Evolutionary conservation across 2,329 filamentous ascomycete species (phyloP).

Genomic region (Tolypocladium nubicola): DNA sequence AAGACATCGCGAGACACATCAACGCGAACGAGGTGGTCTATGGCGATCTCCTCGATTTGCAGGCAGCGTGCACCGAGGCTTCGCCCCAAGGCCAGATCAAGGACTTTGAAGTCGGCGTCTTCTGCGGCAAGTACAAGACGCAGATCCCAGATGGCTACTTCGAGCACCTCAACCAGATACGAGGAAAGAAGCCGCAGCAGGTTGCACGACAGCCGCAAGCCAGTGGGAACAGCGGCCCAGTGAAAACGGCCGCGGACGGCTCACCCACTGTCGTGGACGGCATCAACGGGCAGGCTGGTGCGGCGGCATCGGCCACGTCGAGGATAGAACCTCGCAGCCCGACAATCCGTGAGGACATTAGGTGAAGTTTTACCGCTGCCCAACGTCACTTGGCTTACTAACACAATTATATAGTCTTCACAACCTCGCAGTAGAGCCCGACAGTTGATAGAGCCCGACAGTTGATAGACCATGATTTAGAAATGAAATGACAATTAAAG

Average conservation of each 20-base stretch:
- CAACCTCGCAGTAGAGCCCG: neutral
- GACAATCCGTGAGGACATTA: neutral
- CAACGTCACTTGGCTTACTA: neutral
- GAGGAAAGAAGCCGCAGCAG: constrained; percentile 46
- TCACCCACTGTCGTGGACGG: neutral
- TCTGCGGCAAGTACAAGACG: constrained; percentile 80
- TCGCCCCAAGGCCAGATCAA: constrained; percentile 42
- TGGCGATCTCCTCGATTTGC: constrained; percentile 60
- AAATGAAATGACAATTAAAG: neutral
- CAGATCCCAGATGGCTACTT: constrained; percentile 73
- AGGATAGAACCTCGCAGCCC: neutral
- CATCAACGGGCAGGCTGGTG: neutral
- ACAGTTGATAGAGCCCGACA: neutral
- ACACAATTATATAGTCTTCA: neutral
- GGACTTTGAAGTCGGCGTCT: constrained; percentile 84
- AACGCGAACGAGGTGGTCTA: constrained; percentile 15
- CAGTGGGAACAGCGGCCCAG: neutral
- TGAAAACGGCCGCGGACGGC: neutral
- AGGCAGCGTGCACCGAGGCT: constrained; percentile 64
- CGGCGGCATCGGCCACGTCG: neutral
- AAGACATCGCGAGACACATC: constrained; percentile 22
- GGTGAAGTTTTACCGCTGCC: neutral
- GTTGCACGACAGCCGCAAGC: neutral
- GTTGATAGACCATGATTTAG: neutral
- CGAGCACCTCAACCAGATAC: constrained; percentile 61